phyloP scores from a whole-genome alignment of 345 rosid species.

The Aquilaria sinensis region DNA sequence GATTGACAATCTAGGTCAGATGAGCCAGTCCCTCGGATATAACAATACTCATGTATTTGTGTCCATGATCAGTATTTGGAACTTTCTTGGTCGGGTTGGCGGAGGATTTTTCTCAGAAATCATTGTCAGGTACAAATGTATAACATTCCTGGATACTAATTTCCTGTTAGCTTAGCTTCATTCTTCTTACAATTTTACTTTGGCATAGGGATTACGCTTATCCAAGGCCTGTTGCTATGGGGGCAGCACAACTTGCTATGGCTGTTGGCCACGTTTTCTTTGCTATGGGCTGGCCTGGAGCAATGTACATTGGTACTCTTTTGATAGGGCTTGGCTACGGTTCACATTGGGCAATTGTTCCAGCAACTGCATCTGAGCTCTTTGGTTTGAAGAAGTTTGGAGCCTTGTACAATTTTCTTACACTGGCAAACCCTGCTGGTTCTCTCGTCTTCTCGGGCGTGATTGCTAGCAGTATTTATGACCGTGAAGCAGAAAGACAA shows the following conservation, averaged over 20 bases:
- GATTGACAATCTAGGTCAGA: conserved; percentile 96
- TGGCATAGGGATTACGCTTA: conserved; percentile 68
- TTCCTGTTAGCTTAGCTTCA: background rate
- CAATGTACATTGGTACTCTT: conserved; percentile 83
- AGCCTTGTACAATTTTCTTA: conserved; percentile 89
- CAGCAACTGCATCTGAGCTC: conserved; percentile 94
- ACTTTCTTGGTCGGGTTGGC: conserved; percentile 91
- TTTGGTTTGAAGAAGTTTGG: conserved; percentile 95
- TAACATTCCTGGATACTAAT: conserved; percentile 1
- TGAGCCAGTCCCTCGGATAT: conserved; percentile 89
- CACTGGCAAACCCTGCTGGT: conserved; percentile 95
- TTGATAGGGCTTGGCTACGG: conserved; percentile 94
- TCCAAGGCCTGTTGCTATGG: conserved; percentile 87
- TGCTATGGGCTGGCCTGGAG: conserved; percentile 93
- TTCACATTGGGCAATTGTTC: conserved; percentile 98
- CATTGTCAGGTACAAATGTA: conserved; percentile 57
- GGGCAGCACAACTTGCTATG: conserved; percentile 78
- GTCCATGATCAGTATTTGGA: conserved; percentile 98
- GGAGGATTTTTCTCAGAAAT: conserved; percentile 97
- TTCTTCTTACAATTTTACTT: conserved; percentile 6
- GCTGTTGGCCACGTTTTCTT: conserved; percentile 85
- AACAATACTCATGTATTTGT: conserved; percentile 80
- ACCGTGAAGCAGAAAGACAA: conserved; percentile 85
- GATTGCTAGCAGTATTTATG: conserved; percentile 86
- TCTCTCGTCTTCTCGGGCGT: conserved; percentile 89